These are phyloP conservation scores for Rhodomyrtus psidioides DNA, from an alignment of 441 rosid species.

Conservation along the genomic window DNA sequence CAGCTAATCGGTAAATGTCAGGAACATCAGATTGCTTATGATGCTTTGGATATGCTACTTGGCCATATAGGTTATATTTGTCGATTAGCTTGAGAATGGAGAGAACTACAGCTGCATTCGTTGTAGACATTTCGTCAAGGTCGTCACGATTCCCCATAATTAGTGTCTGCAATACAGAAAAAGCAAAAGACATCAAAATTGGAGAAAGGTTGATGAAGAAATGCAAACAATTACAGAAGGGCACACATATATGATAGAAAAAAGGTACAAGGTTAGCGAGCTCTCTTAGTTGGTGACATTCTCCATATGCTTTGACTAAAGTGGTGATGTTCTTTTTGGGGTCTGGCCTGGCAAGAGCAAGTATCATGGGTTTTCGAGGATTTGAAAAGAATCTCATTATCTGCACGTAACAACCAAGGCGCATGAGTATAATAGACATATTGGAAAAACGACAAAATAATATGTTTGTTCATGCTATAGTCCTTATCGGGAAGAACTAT, in stretches of 20 bases:
- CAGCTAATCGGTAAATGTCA: neutral
- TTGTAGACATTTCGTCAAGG: neutral
- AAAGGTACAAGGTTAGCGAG: neutral
- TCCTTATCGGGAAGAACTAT: neutral
- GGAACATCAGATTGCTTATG: constrained; percentile 2
- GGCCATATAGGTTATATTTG: neutral
- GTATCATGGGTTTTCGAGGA: neutral
- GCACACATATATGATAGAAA: neutral
- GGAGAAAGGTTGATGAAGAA: neutral
- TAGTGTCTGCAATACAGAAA: neutral
- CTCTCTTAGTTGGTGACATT: neutral
- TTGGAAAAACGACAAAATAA: neutral
- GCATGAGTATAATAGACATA: neutral
- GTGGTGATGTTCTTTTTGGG: neutral
- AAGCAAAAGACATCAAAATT: neutral
- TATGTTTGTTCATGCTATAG: neutral
- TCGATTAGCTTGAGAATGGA: neutral
- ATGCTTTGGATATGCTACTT: neutral
- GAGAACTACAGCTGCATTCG: neutral
- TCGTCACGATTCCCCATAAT: neutral
- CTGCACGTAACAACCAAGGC: neutral
- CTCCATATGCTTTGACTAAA: neutral
- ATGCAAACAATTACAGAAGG: neutral
- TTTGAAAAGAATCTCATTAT: neutral
- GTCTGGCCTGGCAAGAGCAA: constrained; percentile 2